Conservation (phyloP, 2,329 filamentous ascomycete genomes). For the Neocucurbitaria cava region DNA sequence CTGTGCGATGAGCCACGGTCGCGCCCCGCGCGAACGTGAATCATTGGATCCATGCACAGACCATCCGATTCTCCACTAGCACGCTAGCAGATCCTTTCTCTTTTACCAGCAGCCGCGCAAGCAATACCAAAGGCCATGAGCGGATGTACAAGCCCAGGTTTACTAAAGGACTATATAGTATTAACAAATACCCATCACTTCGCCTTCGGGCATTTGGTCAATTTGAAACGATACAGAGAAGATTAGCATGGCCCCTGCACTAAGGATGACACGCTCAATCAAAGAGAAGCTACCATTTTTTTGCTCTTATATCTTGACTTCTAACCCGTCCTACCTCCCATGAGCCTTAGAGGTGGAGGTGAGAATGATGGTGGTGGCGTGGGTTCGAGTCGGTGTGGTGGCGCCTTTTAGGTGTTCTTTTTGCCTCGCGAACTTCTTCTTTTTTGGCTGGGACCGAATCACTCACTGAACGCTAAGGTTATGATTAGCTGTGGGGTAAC, state of each 20-base stretch:
- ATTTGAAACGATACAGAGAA: slow-evolving; percentile 48
- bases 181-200: not conserved
- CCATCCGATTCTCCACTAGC: too few relatives aligned
- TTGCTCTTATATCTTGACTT: slow-evolving; percentile 8
- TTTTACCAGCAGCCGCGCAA: too few relatives aligned
- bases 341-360: not conserved
- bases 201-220: slow-evolving; percentile 33
- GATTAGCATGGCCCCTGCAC: slow-evolving; percentile 67
- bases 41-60: too few relatives aligned
- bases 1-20: too few relatives aligned
- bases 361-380: not conserved
- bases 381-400: not conserved
- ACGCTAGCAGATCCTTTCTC: too few relatives aligned
- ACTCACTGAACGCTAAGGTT: too few relatives aligned
- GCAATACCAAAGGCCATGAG: too few relatives aligned
- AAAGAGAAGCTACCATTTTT: slow-evolving; percentile 49
- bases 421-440: not conserved
- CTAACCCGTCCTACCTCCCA: not conserved
- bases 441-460: too few relatives aligned
- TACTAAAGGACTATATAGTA: slow-evolving; percentile 8
- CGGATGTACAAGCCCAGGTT: too few relatives aligned
- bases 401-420: not conserved
- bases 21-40: too few relatives aligned
- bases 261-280: slow-evolving; percentile 80
- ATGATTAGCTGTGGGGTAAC: too few relatives aligned